Conservation (phyloP, 2,329 filamentous ascomycete genomes). For the Sporothrix variecibatus region DNA sequence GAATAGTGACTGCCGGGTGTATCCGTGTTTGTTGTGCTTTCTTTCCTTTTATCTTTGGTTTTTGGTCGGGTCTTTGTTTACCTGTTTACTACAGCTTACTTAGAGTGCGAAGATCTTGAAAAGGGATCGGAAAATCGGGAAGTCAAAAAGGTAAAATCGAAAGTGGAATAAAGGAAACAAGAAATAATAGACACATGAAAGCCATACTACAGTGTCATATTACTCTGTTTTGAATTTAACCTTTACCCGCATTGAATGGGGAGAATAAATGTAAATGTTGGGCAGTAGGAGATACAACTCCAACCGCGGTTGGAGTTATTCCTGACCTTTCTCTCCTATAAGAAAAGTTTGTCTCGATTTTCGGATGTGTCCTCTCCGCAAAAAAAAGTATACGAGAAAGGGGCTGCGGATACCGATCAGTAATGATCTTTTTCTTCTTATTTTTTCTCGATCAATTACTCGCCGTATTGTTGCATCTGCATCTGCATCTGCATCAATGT, state of each 20-base stretch:
- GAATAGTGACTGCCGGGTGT: neutral
- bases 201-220: neutral
- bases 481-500: neutral
- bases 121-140: conserved; percentile 11
- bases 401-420: too few relatives aligned
- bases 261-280: neutral
- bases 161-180: neutral
- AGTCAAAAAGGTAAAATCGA: neutral
- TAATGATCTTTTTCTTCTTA: too few relatives aligned
- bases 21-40: neutral
- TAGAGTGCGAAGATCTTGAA: neutral
- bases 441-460: too few relatives aligned
- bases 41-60: neutral
- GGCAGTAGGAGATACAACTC: neutral
- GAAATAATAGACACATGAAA: neutral
- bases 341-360: neutral
- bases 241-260: neutral
- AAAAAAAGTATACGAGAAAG: neutral
- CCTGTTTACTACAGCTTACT: too few relatives aligned
- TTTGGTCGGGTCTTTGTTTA: neutral
- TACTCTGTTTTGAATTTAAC: neutral
- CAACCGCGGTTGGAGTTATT: neutral
- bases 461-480: neutral
- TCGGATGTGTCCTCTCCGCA: too few relatives aligned
- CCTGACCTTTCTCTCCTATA: neutral